phyloP scores from a whole-genome alignment of 495 filamentous ascomycete species.

The Penicillium crystallinum region DNA sequence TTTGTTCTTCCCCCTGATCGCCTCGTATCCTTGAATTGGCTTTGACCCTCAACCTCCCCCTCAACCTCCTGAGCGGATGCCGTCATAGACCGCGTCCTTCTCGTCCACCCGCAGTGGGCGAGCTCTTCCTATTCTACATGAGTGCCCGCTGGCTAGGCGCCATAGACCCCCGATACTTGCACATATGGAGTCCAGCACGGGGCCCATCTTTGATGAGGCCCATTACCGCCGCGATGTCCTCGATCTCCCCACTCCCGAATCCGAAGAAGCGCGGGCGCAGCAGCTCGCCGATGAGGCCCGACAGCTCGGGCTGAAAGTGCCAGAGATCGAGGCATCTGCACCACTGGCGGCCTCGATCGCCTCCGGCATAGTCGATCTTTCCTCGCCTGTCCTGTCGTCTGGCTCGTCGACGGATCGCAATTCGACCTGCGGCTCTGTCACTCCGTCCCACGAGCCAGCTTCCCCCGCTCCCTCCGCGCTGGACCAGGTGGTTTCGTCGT shows the following conservation, averaged over 20 bases:
- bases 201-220: conserved; percentile 27
- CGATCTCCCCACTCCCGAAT: conserved; percentile 28
- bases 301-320: conserved; percentile 35
- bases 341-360: conserved; percentile 38
- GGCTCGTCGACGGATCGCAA: conserved; percentile 38
- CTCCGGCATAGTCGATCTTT: conserved; percentile 35
- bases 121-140: conserved; percentile 24
- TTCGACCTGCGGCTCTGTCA: conserved; percentile 24
- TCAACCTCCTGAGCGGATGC: conserved; percentile 27
- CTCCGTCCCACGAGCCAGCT: conserved; percentile 23
- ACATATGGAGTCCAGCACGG: conserved; percentile 12
- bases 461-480: conserved; percentile 18
- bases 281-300: conserved; percentile 36
- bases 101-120: conserved; percentile 41
- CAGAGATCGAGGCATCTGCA: conserved; percentile 34
- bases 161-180: conserved; percentile 4
- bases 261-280: conserved; percentile 33
- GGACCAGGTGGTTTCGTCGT: conserved; percentile 29
- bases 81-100: conserved; percentile 26
- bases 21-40: neutral
- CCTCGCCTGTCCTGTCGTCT: conserved; percentile 34
- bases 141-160: conserved; percentile 25
- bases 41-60: conserved; percentile 7
- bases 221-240: conserved; percentile 41
- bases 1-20: neutral